A percentile compares a stretch with the other conserved stretches of the same genome.
phyloP scores from a whole-genome alignment of 805 yeast genomes.

The Metschnikowia bowlesiae region DNA sequence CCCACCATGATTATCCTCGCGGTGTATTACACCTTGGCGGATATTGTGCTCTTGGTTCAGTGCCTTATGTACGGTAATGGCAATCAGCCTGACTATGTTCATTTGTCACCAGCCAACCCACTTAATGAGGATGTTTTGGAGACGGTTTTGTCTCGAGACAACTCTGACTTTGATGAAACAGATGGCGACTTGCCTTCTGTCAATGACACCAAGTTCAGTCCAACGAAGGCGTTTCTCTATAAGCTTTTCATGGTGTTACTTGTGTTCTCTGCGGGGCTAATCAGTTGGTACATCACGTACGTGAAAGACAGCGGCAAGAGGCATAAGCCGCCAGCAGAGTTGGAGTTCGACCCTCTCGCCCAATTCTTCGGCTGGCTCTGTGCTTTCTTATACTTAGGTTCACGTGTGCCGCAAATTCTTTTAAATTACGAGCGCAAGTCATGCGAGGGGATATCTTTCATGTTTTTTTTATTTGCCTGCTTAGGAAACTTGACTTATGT shows the following conservation, averaged over 20 bases:
- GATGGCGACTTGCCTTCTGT: conserved; percentile 25
- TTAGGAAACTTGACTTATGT: conserved; percentile 91
- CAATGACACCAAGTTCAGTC: conserved; percentile 16
- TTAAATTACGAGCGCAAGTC: conserved; percentile 83
- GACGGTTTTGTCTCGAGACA: conserved; percentile 47
- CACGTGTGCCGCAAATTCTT: conserved; percentile 87
- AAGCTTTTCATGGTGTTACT: conserved; percentile 53
- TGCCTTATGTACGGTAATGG: conserved; percentile 75
- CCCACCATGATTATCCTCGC: conserved; percentile 95
- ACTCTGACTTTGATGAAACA: conserved; percentile 14
- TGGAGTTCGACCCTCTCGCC: conserved; percentile 70
- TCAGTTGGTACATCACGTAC: conserved; percentile 81
- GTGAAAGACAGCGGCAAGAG: conserved; percentile 35
- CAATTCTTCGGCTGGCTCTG: conserved; percentile 84
- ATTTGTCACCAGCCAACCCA: conserved; percentile 86
- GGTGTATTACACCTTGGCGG: conserved; percentile 88
- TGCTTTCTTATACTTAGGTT: conserved; percentile 74
- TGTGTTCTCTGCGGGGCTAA: conserved; percentile 73
- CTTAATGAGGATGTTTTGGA: conserved; percentile 65
- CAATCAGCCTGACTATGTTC: conserved; percentile 61
- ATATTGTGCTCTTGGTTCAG: conserved; percentile 76
- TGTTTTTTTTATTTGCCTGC: conserved; percentile 93
- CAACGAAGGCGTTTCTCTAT: conserved; percentile 20
- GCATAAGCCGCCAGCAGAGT: conserved; percentile 33
- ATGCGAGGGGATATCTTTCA: conserved; percentile 90